These are phyloP conservation scores for Diaporthe sp. DNA, from an alignment of 2,329 filamentous ascomycete genomes.

Conservation along the genomic window DNA sequence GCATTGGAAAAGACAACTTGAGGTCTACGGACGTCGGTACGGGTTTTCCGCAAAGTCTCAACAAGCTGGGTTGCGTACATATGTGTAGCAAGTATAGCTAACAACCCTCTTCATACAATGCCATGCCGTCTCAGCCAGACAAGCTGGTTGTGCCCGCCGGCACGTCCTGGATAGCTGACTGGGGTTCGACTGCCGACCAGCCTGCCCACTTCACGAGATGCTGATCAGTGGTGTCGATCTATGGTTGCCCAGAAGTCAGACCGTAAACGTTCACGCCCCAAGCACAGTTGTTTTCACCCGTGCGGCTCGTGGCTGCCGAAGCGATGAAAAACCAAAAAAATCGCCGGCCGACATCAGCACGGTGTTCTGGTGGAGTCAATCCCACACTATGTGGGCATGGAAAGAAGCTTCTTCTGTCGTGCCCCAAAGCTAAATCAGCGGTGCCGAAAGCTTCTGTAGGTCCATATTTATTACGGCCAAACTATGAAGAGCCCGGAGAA, in stretches of 20 bases:
- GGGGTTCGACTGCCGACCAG: background rate
- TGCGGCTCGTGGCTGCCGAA: background rate
- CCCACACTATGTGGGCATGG: too few relatives aligned
- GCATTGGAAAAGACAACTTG: background rate
- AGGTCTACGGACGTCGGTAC: background rate
- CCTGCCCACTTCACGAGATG: background rate
- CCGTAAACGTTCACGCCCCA: background rate
- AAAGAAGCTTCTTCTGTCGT: slow-evolving; percentile 15
- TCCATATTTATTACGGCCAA: background rate
- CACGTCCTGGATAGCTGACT: background rate
- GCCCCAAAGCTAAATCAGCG: slow-evolving; percentile 14
- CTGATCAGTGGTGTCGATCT: background rate
- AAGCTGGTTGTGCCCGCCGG: background rate
- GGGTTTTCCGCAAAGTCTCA: background rate
- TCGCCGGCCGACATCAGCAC: background rate
- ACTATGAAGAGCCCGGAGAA: background rate
- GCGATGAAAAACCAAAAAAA: background rate
- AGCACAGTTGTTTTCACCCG: background rate
- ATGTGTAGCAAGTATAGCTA: background rate
- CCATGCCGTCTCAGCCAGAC: background rate
- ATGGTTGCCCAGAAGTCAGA: background rate
- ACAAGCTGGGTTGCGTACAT: background rate
- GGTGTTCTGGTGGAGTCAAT: background rate
- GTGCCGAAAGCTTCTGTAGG: background rate
- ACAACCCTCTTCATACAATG: background rate